Percentiles rank a stretch among this genome's conserved stretches.
Conservation (phyloP, 2,329 filamentous ascomycete genomes). For the Lojkania enalia region DNA sequence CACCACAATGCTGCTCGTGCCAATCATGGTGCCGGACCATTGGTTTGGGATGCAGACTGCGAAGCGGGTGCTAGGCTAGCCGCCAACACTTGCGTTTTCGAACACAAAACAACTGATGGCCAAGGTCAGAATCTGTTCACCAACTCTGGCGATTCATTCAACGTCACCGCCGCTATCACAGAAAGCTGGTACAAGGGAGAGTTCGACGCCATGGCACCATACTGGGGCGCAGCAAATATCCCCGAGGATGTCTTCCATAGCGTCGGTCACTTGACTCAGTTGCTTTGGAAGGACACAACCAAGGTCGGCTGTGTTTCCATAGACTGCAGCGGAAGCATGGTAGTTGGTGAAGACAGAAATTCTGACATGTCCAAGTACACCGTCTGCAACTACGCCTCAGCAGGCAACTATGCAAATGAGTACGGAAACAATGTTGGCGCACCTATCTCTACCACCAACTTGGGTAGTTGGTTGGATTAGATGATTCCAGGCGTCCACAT, state of each 20-base stretch:
- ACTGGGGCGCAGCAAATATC: slow-evolving; percentile 60
- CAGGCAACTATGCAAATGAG: slow-evolving; percentile 62
- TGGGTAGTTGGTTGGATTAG: slow-evolving; percentile 36
- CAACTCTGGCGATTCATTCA: slow-evolving; percentile 55
- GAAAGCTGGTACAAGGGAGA: slow-evolving; percentile 91
- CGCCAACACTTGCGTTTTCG: slow-evolving; percentile 73
- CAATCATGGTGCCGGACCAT: slow-evolving; percentile 71
- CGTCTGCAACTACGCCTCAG: slow-evolving; percentile 79
- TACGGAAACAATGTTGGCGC: slow-evolving; percentile 58
- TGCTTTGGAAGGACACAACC: slow-evolving; percentile 44
- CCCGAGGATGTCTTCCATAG: slow-evolving; percentile 52
- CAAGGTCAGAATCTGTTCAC: slow-evolving; percentile 96
- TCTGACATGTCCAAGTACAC: slow-evolving; percentile 53
- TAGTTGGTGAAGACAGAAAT: slow-evolving; percentile 15
- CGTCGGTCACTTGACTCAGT: slow-evolving; percentile 43
- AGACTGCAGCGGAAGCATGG: slow-evolving; percentile 35
- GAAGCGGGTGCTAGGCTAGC: slow-evolving; percentile 63
- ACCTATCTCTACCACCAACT: slow-evolving; percentile 35
- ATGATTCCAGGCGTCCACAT: neutral
- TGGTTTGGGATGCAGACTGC: slow-evolving; percentile 70
- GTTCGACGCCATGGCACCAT: slow-evolving; percentile 58
- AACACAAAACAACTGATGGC: slow-evolving; percentile 54
- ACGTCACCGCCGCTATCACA: slow-evolving; percentile 70
- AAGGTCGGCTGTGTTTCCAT: slow-evolving; percentile 42
- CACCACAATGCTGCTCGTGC: slow-evolving; percentile 85